Base-by-base conservation (phyloP, 257 asterid genomes). In the Forsythia suspensa region DNA sequence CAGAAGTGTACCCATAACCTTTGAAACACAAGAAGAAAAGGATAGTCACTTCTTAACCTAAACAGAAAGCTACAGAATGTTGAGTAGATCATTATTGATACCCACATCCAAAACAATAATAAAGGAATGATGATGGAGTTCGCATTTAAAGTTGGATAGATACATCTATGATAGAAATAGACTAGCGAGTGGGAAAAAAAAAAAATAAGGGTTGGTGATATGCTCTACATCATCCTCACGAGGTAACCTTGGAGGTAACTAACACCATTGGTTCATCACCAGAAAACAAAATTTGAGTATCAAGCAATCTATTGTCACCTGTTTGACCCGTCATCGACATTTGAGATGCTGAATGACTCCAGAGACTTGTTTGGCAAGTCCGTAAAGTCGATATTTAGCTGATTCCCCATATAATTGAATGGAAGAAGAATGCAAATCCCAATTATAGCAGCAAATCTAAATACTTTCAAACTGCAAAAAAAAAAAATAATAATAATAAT, bases 1-100 rank as follows among this genome's bases (percentile, higher is more conserved):
- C 87, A 83, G 86, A 93, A 96, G 89, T 96, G 99, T 85, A 96
- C 84, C 99, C 99, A 96, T 76, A 96, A 91, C 98, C 99, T 96
- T 85, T 55, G 69, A 85, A 87, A 84, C 86, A 74, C 67, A 86
- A 78, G 78, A 79, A 68, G 61, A 66, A 76, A 82, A 74, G 43
- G 40, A 76, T 41, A 6, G 81, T 83, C 76, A 84, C 29, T 82
- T 71, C 55, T 38, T 36, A 63, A 79, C 74, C 52, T 39, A 79
- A 8, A 80, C 52, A 51, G 39, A 55, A 77, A 73, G 48, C 44
- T 16, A 66, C 39, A 20, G 61, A 61, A 13, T 34, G 11, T 29
- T 29, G 70, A 29, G 70, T 63, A 39, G 36, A 59, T 59, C 34
- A 21, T 6, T 3, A 59, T 59, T 8, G 66, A 10, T 57, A 20